Base-by-base conservation (phyloP, 495 filamentous ascomycete genomes). In the Cudoniella acicularis region DNA sequence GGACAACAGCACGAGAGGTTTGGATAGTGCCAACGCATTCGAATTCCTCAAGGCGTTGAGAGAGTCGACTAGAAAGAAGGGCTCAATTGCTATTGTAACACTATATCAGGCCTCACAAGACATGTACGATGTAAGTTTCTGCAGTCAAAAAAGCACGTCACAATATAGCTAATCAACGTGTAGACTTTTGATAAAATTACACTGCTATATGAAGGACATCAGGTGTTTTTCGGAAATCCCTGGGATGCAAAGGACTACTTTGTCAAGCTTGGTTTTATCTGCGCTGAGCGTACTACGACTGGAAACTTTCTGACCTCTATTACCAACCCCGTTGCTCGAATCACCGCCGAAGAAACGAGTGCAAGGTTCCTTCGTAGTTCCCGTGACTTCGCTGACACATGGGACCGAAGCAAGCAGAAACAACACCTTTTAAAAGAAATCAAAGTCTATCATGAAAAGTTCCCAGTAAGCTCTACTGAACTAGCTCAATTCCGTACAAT, bases 31-130 rank as follows among this genome's bases (percentile, higher is more conserved):
- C 56, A 92, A 86, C 40, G 89, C 89, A 41, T 70, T 92, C 13
- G 85, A 91, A 64, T 93, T 91, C 48, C 81, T 82, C 61, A 84
- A 82, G 67, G 85, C 83, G 8, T 66, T 92, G 21, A 77, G 84
- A 27, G 70, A 86, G 10, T 79, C 82, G 48, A 85, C 85, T 3
- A 80, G 88, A 49, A 72, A 88, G 48, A 79, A 80, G 49, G 76
- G 80, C 10, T 82, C 78, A 52, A 88, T 86, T 11, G 80, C 82
- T 36, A 76, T 81, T 49, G 87, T 92, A 16, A 86, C 89, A 10
- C 87, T 94, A 63, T 92, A 94, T 68, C 90, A 94, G 64, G 87
- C 88, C 0, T 82, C 85, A 25, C 87, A 93, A 65, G 77, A 73
- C 48, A 84, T 86, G 22, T 92, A 90, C 62, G 84, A 91, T 62